Evolutionary conservation across 2,329 filamentous ascomycete genomes (phyloP).

Genomic region (Cladosporium austrohemisphaericum): DNA sequence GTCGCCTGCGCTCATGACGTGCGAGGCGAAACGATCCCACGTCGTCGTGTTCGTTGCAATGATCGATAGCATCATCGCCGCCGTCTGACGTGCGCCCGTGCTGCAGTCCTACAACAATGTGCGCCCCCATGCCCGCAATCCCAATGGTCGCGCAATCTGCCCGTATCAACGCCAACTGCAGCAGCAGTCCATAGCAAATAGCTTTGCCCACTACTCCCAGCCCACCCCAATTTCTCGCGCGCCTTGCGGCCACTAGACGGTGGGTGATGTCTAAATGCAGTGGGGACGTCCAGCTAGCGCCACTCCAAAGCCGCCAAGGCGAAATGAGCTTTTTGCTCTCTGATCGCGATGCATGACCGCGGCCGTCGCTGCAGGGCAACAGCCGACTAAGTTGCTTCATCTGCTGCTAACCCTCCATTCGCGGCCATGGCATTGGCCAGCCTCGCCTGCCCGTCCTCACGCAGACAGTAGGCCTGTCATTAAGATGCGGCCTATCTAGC

Average conservation of each 20-base stretch:
- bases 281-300: conserved; percentile 5
- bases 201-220: conserved; percentile 14
- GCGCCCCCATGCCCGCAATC: conserved; percentile 6
- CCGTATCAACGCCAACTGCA: conserved; percentile 10
- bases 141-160: conserved; percentile 11
- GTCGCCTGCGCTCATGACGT: conserved; percentile 8
- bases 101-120: not conserved
- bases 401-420: not conserved
- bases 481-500: conserved; percentile 1
- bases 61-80: not conserved
- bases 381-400: conserved; percentile 7
- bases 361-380: conserved; percentile 13
- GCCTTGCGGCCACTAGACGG: conserved; percentile 10
- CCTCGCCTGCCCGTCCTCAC: conserved; percentile 6
- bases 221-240: conserved; percentile 12
- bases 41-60: not conserved
- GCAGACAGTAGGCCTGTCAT: conserved; percentile 4
- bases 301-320: conserved; percentile 9
- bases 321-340: conserved; percentile 10
- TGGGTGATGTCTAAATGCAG: conserved; percentile 8
- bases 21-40: conserved; percentile 7
- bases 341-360: conserved; percentile 3
- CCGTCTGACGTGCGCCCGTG: conserved; percentile 9
- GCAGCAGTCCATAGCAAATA: conserved; percentile 13
- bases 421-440: conserved; percentile 3